Evolutionary conservation across 768 basidiomycete genomes (phyloP).

Genomic region (Brasilioporus rufonigricans): DNA sequence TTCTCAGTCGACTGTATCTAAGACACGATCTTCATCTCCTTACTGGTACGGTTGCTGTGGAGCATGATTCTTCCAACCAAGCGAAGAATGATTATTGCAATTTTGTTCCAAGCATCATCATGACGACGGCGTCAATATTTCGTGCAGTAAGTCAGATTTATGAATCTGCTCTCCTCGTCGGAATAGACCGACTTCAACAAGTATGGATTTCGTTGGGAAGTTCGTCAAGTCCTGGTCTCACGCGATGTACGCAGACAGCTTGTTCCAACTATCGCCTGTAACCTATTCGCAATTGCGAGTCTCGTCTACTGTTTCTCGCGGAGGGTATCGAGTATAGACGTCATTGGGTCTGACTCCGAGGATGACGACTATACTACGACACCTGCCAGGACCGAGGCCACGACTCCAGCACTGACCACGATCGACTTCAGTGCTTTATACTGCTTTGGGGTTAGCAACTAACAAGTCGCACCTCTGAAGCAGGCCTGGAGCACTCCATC

Average conservation of each 20-base stretch:
- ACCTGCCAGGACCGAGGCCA: too few species aligned
- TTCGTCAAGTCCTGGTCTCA: too few species aligned
- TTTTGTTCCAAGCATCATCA: constrained; percentile 16
- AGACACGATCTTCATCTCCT: constrained; percentile 10
- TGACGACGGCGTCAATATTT: constrained; percentile 7
- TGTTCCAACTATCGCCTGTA: too few species aligned
- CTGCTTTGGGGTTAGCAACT: neutral
- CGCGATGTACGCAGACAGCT: too few species aligned
- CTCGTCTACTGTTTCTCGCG: constrained; percentile 16
- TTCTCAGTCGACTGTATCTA: constrained; percentile 7
- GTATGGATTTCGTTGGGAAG: too few species aligned
- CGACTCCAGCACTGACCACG: constrained; percentile 13
- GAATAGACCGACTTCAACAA: constrained; percentile 11
- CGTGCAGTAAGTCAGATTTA: constrained; percentile 15
- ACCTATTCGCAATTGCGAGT: too few species aligned
- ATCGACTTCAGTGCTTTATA: constrained; percentile 2
- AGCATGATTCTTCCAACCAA: constrained; percentile 11
- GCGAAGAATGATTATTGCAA: constrained; percentile 7
- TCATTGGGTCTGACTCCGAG: neutral
- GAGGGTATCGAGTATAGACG: neutral
- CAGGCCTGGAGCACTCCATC: neutral
- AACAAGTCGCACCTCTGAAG: neutral
- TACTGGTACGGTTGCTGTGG: neutral
- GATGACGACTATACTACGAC: constrained; percentile 15
- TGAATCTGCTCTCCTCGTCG: constrained; percentile 3